phyloP scores from a whole-genome alignment of 345 rosid species.

The Gossypium turneri region DNA sequence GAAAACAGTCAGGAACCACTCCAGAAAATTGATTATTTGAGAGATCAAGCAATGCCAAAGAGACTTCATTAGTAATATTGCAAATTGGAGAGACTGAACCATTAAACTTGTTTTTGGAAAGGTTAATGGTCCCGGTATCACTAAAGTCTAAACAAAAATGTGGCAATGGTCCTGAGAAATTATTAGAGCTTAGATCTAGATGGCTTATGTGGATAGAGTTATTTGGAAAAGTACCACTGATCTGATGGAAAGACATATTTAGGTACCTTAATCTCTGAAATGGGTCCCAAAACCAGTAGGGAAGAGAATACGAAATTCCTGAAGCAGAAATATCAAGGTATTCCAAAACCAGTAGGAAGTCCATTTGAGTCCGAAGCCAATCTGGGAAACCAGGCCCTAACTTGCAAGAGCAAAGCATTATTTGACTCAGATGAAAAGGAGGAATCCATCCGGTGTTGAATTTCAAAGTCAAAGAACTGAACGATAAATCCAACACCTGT shows the following conservation, averaged over 20 bases:
- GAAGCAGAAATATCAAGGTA: background rate
- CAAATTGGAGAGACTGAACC: background rate
- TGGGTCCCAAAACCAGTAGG: background rate
- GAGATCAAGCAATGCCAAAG: background rate
- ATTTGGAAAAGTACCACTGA: background rate
- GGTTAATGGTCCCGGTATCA: background rate
- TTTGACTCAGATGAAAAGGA: background rate
- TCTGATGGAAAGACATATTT: background rate
- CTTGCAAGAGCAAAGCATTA: background rate
- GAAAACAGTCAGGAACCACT: background rate
- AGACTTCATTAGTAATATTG: rapidly evolving
- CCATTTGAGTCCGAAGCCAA: background rate
- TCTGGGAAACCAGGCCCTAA: background rate
- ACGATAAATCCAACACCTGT: background rate
- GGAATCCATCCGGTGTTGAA: background rate
- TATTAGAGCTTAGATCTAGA: background rate
- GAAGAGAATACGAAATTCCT: background rate
- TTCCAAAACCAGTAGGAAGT: too few species aligned
- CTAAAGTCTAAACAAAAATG: rapidly evolving
- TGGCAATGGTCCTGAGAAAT: background rate
- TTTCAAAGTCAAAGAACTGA: background rate
- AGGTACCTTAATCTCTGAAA: rapidly evolving
- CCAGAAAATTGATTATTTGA: background rate
- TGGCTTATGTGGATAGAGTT: too few species aligned
- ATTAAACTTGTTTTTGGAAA: background rate